Evolutionary conservation across 768 basidiomycete genomes (phyloP).

Genomic region (Lepiota brunneoincarnata): DNA sequence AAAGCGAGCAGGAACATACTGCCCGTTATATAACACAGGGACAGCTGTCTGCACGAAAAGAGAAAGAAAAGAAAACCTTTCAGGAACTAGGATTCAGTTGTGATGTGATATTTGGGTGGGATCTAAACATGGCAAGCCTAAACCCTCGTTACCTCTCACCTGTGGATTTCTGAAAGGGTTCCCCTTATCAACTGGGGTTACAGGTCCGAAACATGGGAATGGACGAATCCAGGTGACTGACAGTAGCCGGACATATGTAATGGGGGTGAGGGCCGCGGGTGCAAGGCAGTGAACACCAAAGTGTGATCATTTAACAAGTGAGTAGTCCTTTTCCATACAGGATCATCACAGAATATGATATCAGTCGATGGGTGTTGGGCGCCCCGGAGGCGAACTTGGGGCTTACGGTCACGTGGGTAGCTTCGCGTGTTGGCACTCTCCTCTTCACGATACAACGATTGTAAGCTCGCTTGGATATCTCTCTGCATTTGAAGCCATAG

Average conservation of each 20-base stretch:
- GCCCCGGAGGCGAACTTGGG: no score
- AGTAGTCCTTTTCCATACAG: no score
- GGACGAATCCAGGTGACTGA: neutral
- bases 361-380: no score
- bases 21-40: slow-evolving; percentile 1
- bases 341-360: no score
- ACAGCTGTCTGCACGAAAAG: neutral
- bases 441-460: no score
- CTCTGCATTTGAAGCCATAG: neutral
- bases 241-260: neutral
- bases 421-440: no score
- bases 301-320: no score
- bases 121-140: slow-evolving; percentile 9
- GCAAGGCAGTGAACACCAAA: no score
- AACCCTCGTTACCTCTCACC: neutral
- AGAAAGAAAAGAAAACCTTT: neutral
- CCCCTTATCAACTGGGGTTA: slow-evolving; percentile 7
- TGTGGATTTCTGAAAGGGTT: neutral
- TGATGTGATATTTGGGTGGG: slow-evolving; percentile 5
- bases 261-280: no score
- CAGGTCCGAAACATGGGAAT: neutral
- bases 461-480: neutral
- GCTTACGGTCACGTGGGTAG: no score
- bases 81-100: slow-evolving; percentile 9
- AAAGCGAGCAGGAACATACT: neutral